A percentile compares a stretch with the other conserved stretches of the same genome.
phyloP scores from a whole-genome alignment of 1,139 yeast species.

The Debaryomyces sp. region DNA sequence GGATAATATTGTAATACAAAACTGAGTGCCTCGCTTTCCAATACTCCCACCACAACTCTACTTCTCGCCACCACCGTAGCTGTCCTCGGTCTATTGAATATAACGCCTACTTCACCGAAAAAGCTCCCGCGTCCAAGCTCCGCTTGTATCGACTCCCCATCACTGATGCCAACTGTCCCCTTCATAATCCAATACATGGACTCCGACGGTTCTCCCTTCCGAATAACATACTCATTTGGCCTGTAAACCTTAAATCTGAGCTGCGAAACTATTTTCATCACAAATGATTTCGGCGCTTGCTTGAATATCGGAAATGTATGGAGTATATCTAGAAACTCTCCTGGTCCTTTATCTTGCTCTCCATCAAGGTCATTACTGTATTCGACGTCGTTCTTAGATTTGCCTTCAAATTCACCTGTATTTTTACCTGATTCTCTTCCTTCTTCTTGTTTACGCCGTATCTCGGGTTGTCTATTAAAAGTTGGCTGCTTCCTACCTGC shows the following conservation, averaged over 20 bases:
- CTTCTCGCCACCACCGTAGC: slow-evolving; percentile 79
- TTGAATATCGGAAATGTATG: slow-evolving; percentile 63
- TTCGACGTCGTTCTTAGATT: neutral
- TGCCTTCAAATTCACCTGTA: neutral
- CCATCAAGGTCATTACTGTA: neutral
- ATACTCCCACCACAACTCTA: slow-evolving; percentile 64
- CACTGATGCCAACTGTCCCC: slow-evolving; percentile 64
- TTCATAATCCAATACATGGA: slow-evolving; percentile 81
- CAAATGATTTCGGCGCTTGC: slow-evolving; percentile 67
- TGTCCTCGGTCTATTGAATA: slow-evolving; percentile 74
- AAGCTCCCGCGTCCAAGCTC: slow-evolving; percentile 69
- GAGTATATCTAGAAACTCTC: slow-evolving; percentile 54
- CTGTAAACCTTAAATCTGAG: slow-evolving; percentile 61
- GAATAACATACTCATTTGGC: slow-evolving; percentile 69
- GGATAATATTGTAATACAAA: slow-evolving; percentile 65
- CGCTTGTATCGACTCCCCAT: slow-evolving; percentile 71
- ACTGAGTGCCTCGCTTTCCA: slow-evolving; percentile 65
- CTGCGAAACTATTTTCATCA: slow-evolving; percentile 58
- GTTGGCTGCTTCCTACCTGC: neutral
- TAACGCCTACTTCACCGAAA: slow-evolving; percentile 78
- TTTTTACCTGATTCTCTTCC: neutral
- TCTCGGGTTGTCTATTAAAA: neutral
- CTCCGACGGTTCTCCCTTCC: slow-evolving; percentile 72
- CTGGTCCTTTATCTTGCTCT: slow-evolving; percentile 35
- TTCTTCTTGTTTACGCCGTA: neutral